A percentile compares a stretch with the other conserved stretches of the same genome.
Evolutionary conservation across 1,139 yeast species (phyloP).

Genomic region (Geotrichum candidum): DNA sequence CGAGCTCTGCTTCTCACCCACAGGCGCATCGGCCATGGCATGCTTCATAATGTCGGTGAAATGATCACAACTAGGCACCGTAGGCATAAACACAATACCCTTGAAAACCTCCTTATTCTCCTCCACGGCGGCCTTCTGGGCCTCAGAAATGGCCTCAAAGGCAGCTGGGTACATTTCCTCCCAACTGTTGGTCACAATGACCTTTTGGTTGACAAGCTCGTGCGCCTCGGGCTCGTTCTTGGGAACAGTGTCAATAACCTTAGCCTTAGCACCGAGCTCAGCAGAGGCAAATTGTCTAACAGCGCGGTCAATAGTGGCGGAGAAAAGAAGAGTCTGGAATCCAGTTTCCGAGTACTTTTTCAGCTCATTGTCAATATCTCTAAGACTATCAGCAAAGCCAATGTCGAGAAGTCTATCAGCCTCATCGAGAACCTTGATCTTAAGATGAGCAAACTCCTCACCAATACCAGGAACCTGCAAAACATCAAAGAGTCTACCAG

Average conservation of each 20-base stretch:
- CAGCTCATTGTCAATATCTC: conserved; percentile 47
- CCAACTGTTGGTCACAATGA: conserved; percentile 45
- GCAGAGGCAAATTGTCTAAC: conserved; percentile 61
- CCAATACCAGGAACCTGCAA: conserved; percentile 41
- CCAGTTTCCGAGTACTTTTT: conserved; percentile 33
- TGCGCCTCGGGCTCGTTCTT: conserved; percentile 71
- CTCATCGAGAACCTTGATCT: conserved; percentile 74
- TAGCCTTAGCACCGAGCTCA: conserved; percentile 59
- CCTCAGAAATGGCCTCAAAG: conserved; percentile 29
- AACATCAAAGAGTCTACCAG: conserved; percentile 75
- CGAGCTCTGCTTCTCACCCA: background rate
- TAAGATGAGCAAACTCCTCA: conserved; percentile 48
- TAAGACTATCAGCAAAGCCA: conserved; percentile 64
- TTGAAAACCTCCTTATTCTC: conserved; percentile 45
- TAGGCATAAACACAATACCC: conserved; percentile 77
- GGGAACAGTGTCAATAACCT: conserved; percentile 70
- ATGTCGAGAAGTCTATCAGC: conserved; percentile 78
- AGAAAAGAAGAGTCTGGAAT: conserved; percentile 67
- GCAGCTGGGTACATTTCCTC: conserved; percentile 35
- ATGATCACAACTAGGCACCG: conserved; percentile 62
- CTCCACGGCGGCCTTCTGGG: conserved; percentile 19
- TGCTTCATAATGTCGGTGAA: conserved; percentile 38
- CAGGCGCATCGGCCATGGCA: conserved; percentile 22
- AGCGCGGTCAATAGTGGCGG: conserved; percentile 76
- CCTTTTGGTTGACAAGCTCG: conserved; percentile 66